These are phyloP conservation scores for Candida koratica DNA, from an alignment of 805 yeast species.

Conservation along the genomic window DNA sequence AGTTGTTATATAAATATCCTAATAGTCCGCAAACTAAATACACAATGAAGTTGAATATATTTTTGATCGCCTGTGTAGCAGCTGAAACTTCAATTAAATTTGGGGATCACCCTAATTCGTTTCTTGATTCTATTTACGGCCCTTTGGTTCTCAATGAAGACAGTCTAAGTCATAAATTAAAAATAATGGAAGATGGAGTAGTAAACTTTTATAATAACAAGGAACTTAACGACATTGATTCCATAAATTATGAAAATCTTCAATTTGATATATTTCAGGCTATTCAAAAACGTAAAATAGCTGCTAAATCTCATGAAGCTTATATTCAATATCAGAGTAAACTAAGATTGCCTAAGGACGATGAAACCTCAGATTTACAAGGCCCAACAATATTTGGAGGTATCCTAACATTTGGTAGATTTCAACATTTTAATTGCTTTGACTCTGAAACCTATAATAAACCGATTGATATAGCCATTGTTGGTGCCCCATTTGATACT, in stretches of 20 bases:
- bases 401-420: slow-evolving; percentile 52
- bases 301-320: slow-evolving; percentile 12
- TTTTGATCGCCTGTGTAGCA: not conserved
- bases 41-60: slow-evolving; percentile 2
- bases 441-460: slow-evolving; percentile 4
- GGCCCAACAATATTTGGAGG: slow-evolving; percentile 42
- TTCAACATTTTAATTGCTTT: slow-evolving; percentile 46
- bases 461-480: slow-evolving; percentile 47
- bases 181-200: slow-evolving; percentile 10
- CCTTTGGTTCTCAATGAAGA: slow-evolving; percentile 19
- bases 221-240: not conserved
- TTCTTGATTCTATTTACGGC: slow-evolving; percentile 26
- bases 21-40: not conserved
- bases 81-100: slow-evolving; percentile 37
- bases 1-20: not conserved
- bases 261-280: slow-evolving; percentile 1
- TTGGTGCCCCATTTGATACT: slow-evolving; percentile 59
- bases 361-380: slow-evolving; percentile 30
- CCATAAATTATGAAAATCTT: slow-evolving; percentile 3
- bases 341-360: slow-evolving; percentile 29
- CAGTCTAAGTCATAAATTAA: slow-evolving; percentile 11
- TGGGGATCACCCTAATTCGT: slow-evolving; percentile 8
- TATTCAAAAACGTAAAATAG: not conserved
- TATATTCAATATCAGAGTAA: slow-evolving; percentile 16
- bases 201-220: not conserved